Evolutionary conservation across 2,329 filamentous ascomycete genomes (phyloP), one percentile per base, ranked within the genome.

Genomic region (Dryadomyces quercivorus): DNA sequence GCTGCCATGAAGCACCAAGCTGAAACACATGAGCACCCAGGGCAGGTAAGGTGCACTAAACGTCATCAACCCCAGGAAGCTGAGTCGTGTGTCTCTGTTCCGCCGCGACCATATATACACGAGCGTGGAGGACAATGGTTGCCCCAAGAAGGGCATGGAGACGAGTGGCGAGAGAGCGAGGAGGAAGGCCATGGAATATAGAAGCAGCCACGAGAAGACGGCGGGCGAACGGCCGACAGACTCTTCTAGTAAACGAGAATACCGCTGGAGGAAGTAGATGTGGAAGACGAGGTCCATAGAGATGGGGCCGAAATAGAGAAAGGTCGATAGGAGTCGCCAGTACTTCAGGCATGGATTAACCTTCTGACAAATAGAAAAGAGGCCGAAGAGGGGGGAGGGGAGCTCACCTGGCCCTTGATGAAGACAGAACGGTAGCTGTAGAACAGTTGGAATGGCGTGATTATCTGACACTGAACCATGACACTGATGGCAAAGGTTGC

Each of bases 101-200:
- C 92, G 84, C 53, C 93, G 81, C 59, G 90, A 93, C 93, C 93
- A 98, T 64, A 98, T 96, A 69, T 98, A 98, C 55, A 97, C 92
- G 58, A 98, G 76, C 6, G 88, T 95, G 51, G 89, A 95, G 4
- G 88, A 94, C 15, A 98, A 78, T 1, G 92, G 88, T 45, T 91
- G 88, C n/a, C 93, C 93, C 12, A 98, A 80, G 68, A 96, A 98
- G 1, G 88, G 88, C 75, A 97, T 89, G 26, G 86, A 90, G 51
- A 95, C 85, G 58, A 96, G 75, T 1, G 92, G 91, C 47, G 91
- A 93, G 44, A 97, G 75, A 46, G 82, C 72, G 54, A 97, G 80
- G 18, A 98, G 81, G 55, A 85, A 86, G 2, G 81, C 78, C 67
- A 84, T 89, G 55, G 90, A 85, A 67, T 95, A 97, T 52, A 93